Base-by-base conservation (phyloP, 805 yeast species). In the Candida odintsovae region DNA sequence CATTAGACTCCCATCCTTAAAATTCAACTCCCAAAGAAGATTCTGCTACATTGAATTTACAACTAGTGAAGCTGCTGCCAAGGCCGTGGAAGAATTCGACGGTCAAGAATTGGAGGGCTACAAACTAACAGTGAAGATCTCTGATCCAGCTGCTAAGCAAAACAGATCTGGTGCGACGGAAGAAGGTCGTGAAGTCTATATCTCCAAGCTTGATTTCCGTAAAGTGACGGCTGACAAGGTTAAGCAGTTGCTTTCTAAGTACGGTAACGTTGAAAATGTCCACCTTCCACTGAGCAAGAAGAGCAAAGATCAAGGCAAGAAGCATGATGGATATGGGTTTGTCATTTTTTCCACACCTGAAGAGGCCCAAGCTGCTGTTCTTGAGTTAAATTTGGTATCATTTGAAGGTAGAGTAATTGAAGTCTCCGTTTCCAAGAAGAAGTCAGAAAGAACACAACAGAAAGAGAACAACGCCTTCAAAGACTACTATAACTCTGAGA, bases 31-130 rank as follows among this genome's bases (percentile, higher is more conserved):
- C 5, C 72, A 73, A 26, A 70, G 94, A 47, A 62, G 95, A 26
- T 88, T 88, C 58, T 86, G 92, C 51, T 88, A 87, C 57, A 70
- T 85, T 15, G 94, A 86, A 54, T 81, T 66, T 52, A 45, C 63
- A 0, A 57, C 67, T 6, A 45, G 73, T 0, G 67, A 68, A n/a
- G 65, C 64, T 16, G 84, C 86, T 0, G 41, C 58, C 0, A 43
- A 52, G 0, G 83, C 86, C 0, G 66, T 76, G 1, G 49, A 49
- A 0, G 47, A 50, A 1, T 62, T 79, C 11, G 58, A 83, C 56
- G 77, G 72, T 0, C 62, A 54, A 36, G 56, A 51, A 0, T 31
- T 73, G 1, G 61, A 62, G 1, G 75, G 69, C 6, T 75, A 68
- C 48, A 63, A 58, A 16, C 51, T 87, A 18, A 69, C 76, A 0